Percentiles rank a stretch among this genome's conserved stretches.
These are phyloP conservation scores for Apophysomyces elegans DNA, from an alignment of 371 early-diverging fungal genomes.

Conservation along the genomic window DNA sequence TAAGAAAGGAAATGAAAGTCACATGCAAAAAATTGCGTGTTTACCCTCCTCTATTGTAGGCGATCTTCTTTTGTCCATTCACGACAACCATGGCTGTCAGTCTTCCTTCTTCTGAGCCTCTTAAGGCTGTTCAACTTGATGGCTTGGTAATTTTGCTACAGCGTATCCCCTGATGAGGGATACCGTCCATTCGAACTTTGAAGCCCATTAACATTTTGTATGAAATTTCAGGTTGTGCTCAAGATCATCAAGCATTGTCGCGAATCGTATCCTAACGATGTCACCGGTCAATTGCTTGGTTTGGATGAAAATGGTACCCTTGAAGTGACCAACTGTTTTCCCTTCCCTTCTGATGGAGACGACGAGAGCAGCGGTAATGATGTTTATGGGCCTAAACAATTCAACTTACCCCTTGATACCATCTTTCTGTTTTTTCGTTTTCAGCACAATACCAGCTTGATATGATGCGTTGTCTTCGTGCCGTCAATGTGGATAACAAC, in stretches of 20 bases:
- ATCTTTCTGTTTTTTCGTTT: conserved; percentile 9
- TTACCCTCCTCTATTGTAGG: background rate
- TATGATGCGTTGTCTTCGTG: conserved; percentile 92
- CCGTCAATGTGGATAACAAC: conserved; percentile 94
- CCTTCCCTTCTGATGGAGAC: conserved; percentile 71
- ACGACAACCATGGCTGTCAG: conserved; percentile 28
- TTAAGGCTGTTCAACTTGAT: conserved; percentile 59
- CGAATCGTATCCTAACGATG: conserved; percentile 77
- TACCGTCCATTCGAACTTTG: background rate
- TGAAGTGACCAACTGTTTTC: conserved; percentile 91
- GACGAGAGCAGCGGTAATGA: conserved; percentile 52
- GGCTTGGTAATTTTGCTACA: conserved; percentile 49
- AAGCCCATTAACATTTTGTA: background rate
- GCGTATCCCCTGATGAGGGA: background rate
- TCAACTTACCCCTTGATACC: too few relatives aligned
- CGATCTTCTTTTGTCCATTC: conserved; percentile 4
- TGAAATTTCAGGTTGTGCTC: conserved; percentile 69
- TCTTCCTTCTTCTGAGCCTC: conserved; percentile 35
- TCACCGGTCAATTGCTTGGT: conserved; percentile 91
- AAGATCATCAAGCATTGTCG: conserved; percentile 97
- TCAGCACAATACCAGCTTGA: conserved; percentile 88
- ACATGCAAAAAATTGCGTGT: conserved; percentile 1
- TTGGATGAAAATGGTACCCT: conserved; percentile 83
- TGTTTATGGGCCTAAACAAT: too few relatives aligned
- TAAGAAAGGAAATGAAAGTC: background rate